phyloP scores from a whole-genome alignment of 805 yeast species.

The Kockiozyma suomiensis region DNA sequence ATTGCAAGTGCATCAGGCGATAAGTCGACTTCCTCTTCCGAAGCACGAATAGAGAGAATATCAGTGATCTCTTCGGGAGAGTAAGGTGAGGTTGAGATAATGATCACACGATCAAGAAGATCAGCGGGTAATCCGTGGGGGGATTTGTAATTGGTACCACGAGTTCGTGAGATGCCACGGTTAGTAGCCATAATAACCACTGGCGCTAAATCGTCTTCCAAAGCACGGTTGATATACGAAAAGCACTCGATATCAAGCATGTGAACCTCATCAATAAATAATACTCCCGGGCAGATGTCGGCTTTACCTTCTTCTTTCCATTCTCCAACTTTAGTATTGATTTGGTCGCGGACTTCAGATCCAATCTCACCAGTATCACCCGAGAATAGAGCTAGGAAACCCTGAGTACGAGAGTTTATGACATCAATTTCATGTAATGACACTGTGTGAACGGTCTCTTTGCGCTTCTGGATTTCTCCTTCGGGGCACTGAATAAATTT shows the following conservation, averaged over 20 bases:
- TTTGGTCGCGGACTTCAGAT: constrained; percentile 93
- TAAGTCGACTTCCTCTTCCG: constrained; percentile 89
- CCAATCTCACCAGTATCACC: constrained; percentile 98
- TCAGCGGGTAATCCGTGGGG: constrained; percentile 99
- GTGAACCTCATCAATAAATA: constrained; percentile 96
- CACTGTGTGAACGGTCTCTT: constrained; percentile 96
- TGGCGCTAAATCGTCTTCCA: constrained; percentile 96
- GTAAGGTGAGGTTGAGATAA: constrained; percentile 83
- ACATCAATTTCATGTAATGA: constrained; percentile 97
- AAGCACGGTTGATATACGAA: constrained; percentile 91
- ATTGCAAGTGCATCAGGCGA: constrained; percentile 80
- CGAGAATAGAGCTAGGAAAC: constrained; percentile 90
- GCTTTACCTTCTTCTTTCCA: constrained; percentile 99
- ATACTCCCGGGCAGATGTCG: constrained; percentile 92
- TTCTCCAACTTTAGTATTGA: constrained; percentile 93
- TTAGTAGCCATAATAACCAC: constrained; percentile 98
- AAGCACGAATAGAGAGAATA: constrained; percentile 85
- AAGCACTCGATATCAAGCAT: constrained; percentile 98
- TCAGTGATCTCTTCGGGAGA: constrained; percentile 80
- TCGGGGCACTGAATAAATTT: constrained; percentile 98
- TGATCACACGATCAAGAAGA: constrained; percentile 88
- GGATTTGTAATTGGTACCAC: constrained; percentile 90
- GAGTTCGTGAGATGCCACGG: constrained; percentile 88
- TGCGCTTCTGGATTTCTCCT: constrained; percentile 95
- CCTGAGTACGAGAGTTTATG: constrained; percentile 96